These are phyloP conservation scores for Linum trigynum DNA, from an alignment of 345 rosid genomes.

Conservation along the genomic window DNA sequence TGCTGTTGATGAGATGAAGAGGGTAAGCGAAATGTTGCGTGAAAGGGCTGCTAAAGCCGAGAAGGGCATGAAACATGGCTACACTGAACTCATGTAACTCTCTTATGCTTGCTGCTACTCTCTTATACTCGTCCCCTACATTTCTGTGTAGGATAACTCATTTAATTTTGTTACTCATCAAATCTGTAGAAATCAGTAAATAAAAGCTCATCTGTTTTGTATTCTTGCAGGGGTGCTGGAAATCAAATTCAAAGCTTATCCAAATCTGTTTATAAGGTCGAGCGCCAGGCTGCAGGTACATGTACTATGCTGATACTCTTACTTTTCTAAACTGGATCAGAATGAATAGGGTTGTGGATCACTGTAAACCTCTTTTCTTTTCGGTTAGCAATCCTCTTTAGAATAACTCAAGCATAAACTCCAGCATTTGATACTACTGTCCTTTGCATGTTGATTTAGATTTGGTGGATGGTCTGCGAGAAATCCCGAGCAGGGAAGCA, in stretches of 20 bases:
- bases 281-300: slow-evolving; percentile 66
- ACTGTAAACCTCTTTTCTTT: neutral
- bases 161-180: too few relatives aligned
- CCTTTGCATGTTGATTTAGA: slow-evolving; percentile 26
- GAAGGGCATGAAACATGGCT: slow-evolving; percentile 72
- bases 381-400: neutral
- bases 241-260: slow-evolving; percentile 53
- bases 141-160: too few relatives aligned
- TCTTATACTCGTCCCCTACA: neutral
- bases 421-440: neutral
- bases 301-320: neutral
- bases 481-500: slow-evolving; percentile 83
- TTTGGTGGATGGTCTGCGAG: slow-evolving; percentile 86
- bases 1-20: slow-evolving; percentile 79
- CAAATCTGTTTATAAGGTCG: slow-evolving; percentile 67
- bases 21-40: slow-evolving; percentile 71
- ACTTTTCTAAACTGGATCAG: too few relatives aligned
- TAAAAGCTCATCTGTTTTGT: neutral
- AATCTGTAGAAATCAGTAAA: too few relatives aligned
- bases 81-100: slow-evolving; percentile 54
- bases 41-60: slow-evolving; percentile 89
- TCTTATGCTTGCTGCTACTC: slow-evolving; percentile 1
- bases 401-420: neutral
- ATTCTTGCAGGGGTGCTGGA: slow-evolving; percentile 57
- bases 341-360: neutral